Conservation (phyloP, 2,329 filamentous ascomycete genomes). For the Pseudovirgaria hyperparasitica region DNA sequence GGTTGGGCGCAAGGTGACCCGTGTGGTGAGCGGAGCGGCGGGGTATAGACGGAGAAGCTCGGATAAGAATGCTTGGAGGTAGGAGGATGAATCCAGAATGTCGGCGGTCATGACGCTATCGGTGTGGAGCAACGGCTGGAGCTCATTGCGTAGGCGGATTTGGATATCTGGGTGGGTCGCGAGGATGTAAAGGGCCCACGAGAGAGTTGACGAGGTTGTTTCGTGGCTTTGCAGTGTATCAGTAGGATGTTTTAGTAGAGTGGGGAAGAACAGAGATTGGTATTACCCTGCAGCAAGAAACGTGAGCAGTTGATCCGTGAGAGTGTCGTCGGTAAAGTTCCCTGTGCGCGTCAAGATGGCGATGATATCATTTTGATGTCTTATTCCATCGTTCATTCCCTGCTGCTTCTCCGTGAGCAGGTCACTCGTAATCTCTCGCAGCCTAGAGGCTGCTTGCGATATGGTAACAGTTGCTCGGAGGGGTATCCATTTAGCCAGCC, state of each 20-base stretch:
- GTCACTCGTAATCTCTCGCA: constrained; percentile 20
- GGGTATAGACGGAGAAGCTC: constrained; percentile 22
- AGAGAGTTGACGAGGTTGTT: constrained; percentile 56
- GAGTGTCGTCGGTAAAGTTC: constrained; percentile 31
- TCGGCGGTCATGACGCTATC: constrained; percentile 8
- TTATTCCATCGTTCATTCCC: constrained; percentile 9
- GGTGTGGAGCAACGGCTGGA: constrained; percentile 28
- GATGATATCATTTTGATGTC: constrained; percentile 25
- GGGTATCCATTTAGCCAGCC: constrained; percentile 19
- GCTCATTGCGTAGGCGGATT: constrained; percentile 49
- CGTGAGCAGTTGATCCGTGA: constrained; percentile 37
- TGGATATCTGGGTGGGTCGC: constrained; percentile 51
- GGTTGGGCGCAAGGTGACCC: constrained; percentile 5
- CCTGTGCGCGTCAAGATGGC: constrained; percentile 32
- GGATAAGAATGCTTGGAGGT: constrained; percentile 22
- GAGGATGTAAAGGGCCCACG: constrained; percentile 60
- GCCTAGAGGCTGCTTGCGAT: constrained; percentile 6
- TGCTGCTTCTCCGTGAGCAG: constrained; percentile 32
- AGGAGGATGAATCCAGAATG: constrained; percentile 16
- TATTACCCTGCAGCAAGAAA: constrained; percentile 37
- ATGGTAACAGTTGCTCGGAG: constrained; percentile 20
- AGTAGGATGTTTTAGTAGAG: too few species aligned
- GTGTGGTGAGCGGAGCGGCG: constrained; percentile 9
- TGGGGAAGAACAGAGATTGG: too few species aligned
- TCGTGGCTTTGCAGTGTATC: too few species aligned